Conservation (phyloP, 345 rosid species). For the thale cress (Arabidopsis thaliana) region TAIR10.1 NC_003070.9:18464501-18465000, state of each 20-base stretch:
- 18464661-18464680: slow-evolving; percentile 15
- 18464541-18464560: not conserved
- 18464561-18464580: not conserved
- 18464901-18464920: too few relatives aligned
- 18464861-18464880: slow-evolving; percentile 93
- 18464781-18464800: slow-evolving; percentile 5
- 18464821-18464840: slow-evolving; percentile 87
- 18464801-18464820: slow-evolving; percentile 59
- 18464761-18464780: not conserved
- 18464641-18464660: not conserved
- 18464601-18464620: not conserved
- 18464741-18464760: slow-evolving; percentile 13
- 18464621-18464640: not conserved
- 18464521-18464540: slow-evolving; percentile 6
- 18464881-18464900: slow-evolving; percentile 56
- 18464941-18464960: not conserved
- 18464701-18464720: slow-evolving; percentile 6
- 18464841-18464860: slow-evolving; percentile 98
- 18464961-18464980: not conserved
- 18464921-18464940: too few relatives aligned
- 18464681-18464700: not conserved
- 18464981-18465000: not conserved
- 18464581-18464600: not conserved
- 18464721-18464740: slow-evolving; percentile 49
- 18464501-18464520: not conserved